Evolutionary conservation across 2,329 filamentous ascomycete genomes (phyloP).

Genomic region (Huntiella abstrusa): DNA sequence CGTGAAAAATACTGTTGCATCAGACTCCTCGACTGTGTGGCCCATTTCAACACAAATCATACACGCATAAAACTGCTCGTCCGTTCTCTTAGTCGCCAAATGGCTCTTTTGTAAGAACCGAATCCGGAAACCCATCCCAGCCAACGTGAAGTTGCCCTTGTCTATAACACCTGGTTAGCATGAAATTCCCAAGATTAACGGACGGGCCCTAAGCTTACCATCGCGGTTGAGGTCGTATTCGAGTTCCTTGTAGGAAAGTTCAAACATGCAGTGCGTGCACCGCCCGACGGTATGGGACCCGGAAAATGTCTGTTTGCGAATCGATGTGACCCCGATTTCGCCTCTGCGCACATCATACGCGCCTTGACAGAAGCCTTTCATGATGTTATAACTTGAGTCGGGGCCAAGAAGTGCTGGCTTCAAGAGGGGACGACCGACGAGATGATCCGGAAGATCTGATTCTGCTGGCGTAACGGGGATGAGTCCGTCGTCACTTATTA

Average conservation of each 20-base stretch:
- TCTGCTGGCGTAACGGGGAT: not conserved
- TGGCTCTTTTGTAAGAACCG: slow-evolving; percentile 39
- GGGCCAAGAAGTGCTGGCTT: slow-evolving; percentile 7
- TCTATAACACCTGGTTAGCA: slow-evolving; percentile 17
- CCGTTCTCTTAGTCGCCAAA: slow-evolving; percentile 27
- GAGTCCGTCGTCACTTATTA: slow-evolving; percentile 17
- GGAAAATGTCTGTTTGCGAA: slow-evolving; percentile 25
- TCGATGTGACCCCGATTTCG: slow-evolving; percentile 29
- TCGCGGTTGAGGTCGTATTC: slow-evolving; percentile 31
- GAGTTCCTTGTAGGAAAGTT: slow-evolving; percentile 33
- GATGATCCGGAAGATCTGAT: not conserved
- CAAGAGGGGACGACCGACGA: not conserved
- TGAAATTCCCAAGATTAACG: not conserved
- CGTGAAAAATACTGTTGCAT: slow-evolving; percentile 37
- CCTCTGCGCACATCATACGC: slow-evolving; percentile 31
- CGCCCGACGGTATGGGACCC: slow-evolving; percentile 29
- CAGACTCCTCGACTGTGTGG: slow-evolving; percentile 31
- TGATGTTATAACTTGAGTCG: slow-evolving; percentile 30
- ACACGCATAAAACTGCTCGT: slow-evolving; percentile 35
- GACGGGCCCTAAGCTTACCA: slow-evolving; percentile 19
- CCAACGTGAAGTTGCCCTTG: slow-evolving; percentile 27
- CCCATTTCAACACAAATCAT: slow-evolving; percentile 33
- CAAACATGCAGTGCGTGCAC: slow-evolving; percentile 33
- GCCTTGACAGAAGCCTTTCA: slow-evolving; percentile 37
- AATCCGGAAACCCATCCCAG: slow-evolving; percentile 29